phyloP scores from a whole-genome alignment of 108 stramenopile species.

The Nannochloropsis oceanica region DNA sequence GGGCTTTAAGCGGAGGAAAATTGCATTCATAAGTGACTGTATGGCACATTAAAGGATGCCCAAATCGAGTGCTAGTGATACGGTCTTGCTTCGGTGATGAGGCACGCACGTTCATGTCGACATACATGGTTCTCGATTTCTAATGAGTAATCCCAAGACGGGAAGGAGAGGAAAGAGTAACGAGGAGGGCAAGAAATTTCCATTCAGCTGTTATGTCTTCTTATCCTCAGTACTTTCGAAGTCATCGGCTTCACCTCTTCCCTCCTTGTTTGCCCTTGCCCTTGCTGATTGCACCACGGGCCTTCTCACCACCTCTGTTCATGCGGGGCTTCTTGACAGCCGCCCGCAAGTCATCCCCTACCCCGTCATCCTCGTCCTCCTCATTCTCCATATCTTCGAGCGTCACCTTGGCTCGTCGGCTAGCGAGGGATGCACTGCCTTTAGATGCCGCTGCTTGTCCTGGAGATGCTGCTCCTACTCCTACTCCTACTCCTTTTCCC shows the following conservation, averaged over 20 bases:
- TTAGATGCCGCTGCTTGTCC: neutral
- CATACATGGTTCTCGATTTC: no score
- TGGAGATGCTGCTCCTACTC: neutral
- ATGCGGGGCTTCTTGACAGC: neutral
- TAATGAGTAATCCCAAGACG: no score
- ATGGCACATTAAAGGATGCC: no score
- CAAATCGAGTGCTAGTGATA: no score
- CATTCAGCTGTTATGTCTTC: neutral
- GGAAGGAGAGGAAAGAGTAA: no score
- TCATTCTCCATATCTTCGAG: neutral
- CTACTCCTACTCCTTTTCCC: neutral
- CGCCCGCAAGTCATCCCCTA: neutral
- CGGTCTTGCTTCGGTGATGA: no score
- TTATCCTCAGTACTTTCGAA: neutral
- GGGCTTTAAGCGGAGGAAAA: no score
- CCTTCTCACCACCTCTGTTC: neutral
- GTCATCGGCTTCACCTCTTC: neutral
- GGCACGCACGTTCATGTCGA: no score
- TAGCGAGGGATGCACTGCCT: neutral
- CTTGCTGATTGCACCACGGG: neutral
- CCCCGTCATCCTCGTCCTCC: neutral
- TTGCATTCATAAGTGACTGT: no score
- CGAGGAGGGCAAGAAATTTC: neutral
- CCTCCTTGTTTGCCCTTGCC: neutral
- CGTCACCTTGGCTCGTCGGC: neutral